These are phyloP conservation scores for Torulaspora indica DNA, from an alignment of 805 yeast genomes.

Conservation along the genomic window DNA sequence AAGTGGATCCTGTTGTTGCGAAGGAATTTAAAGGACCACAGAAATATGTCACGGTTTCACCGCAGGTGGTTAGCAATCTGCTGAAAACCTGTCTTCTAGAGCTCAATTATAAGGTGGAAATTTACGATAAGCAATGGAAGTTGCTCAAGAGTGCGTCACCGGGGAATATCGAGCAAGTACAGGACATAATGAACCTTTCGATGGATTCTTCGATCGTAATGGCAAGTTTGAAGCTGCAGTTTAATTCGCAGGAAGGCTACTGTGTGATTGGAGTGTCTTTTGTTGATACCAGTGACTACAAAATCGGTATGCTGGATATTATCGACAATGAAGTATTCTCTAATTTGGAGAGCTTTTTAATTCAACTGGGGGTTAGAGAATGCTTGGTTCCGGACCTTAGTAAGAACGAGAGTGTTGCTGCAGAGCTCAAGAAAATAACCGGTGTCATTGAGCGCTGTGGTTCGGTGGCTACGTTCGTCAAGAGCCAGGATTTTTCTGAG, in stretches of 20 bases:
- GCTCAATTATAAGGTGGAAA: conserved; percentile 70
- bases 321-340: conserved; percentile 83
- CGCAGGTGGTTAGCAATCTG: conserved; percentile 63
- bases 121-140: conserved; percentile 66
- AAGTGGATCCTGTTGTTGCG: conserved; percentile 32
- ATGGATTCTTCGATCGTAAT: conserved; percentile 51
- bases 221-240: conserved; percentile 38
- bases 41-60: conserved; percentile 67
- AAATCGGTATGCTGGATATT: conserved; percentile 71
- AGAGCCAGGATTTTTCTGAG: conserved; percentile 52
- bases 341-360: conserved; percentile 76
- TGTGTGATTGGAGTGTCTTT: conserved; percentile 71
- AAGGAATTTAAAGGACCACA: conserved; percentile 37
- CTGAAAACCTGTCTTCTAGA: conserved; percentile 64
- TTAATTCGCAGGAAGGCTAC: conserved; percentile 33
- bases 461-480: conserved; percentile 59
- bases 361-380: conserved; percentile 88
- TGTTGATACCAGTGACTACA: conserved; percentile 63
- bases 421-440: conserved; percentile 56
- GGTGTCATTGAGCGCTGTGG: conserved; percentile 77
- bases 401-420: conserved; percentile 19
- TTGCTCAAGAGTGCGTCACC: conserved; percentile 69
- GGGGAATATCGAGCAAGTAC: conserved; percentile 78
- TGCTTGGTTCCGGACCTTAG: conserved; percentile 52
- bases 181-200: conserved; percentile 55